Base-by-base conservation (phyloP, 2,329 filamentous ascomycete genomes). In the Ilyonectria sp. region DNA sequence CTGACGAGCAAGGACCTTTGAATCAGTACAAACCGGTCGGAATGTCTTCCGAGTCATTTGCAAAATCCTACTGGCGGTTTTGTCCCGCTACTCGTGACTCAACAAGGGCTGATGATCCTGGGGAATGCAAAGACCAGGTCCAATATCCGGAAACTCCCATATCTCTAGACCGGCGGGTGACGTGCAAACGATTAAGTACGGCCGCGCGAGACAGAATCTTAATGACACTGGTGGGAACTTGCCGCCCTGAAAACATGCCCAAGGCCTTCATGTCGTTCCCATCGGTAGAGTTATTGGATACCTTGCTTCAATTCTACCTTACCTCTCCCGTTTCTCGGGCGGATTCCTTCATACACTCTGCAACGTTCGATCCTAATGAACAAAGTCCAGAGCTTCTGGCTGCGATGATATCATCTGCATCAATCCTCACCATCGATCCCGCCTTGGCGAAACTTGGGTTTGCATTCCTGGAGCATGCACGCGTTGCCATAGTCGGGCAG, bases 181-280 rank as follows among this genome's bases (percentile, higher is more conserved):
- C 26, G 26, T 26, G 26, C 26, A 26, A 26, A 26, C 26, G 58
- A 15, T 9, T 53, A 13, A 53, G 35, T 10, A 43, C 40, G 23
- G 58, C 35, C 3, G 33, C 47, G 17, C 19, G 58, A n/a, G 58
- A 60, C 17, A 53, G n/a, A 26, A 52, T 60, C 17, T 6, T 60
- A 10, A 60, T 40, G 35, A 60, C 35, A 2, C 23, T 60, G 17
- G 37, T 53, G n/a, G 35, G 47, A 17, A 43, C 23, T 9, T 60
- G 47, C 35, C 23, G 33, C 5, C 33, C 35, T 17, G 47, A 60
- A 4, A 33, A 46, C 19, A 44, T 53, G 35, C 58, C 47, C 11
- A 60, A 60, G 13, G 33, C 58, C 10, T 53, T 60, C 6, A n/a
- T 44, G 49, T 52, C 47, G 13, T 60, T 60, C 43, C 58, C 58